Percentiles rank a stretch among this genome's conserved stretches.
Conservation (phyloP, 176 grass and related monocot genomes). For the Musa schizocarpa region DNA sequence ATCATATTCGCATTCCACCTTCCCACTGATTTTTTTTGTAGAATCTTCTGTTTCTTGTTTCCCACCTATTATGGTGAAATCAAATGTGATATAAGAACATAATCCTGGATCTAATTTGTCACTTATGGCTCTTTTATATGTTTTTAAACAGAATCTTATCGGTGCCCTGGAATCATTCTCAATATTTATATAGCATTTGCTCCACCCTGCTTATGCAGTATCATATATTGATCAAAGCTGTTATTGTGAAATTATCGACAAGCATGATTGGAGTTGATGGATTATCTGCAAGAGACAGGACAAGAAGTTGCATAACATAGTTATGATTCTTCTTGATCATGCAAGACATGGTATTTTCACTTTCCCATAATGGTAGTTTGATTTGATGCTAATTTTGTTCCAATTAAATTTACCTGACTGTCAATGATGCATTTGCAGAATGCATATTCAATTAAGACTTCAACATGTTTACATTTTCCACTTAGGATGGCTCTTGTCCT, state of each 20-base stretch:
- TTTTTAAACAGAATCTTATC: not conserved
- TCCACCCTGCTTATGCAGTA: not conserved
- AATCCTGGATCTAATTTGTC: not conserved
- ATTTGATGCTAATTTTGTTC: not conserved
- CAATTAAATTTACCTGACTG: slow-evolving; percentile 2
- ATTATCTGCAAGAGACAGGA: slow-evolving; percentile 3
- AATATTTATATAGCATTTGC: not conserved
- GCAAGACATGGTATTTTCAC: slow-evolving; percentile 5
- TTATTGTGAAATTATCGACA: not conserved
- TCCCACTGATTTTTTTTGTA: not conserved
- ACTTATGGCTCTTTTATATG: not conserved
- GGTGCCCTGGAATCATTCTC: not conserved
- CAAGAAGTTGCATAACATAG: slow-evolving; percentile 1
- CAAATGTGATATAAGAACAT: not conserved
- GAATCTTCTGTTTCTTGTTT: not conserved
- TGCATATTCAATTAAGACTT: slow-evolving; percentile 46
- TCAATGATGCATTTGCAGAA: slow-evolving; percentile 34
- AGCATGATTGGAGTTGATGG: not conserved
- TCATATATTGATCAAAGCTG: not conserved
- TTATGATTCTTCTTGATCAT: not conserved
- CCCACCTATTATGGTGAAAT: not conserved
- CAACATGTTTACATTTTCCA: slow-evolving; percentile 38
- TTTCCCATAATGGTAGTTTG: not conserved
- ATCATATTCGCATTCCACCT: not conserved
- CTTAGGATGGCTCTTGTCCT: slow-evolving; percentile 38